These are phyloP conservation scores for Saccharomycopsis babjevae DNA, from an alignment of 805 yeast species.

Conservation along the genomic window DNA sequence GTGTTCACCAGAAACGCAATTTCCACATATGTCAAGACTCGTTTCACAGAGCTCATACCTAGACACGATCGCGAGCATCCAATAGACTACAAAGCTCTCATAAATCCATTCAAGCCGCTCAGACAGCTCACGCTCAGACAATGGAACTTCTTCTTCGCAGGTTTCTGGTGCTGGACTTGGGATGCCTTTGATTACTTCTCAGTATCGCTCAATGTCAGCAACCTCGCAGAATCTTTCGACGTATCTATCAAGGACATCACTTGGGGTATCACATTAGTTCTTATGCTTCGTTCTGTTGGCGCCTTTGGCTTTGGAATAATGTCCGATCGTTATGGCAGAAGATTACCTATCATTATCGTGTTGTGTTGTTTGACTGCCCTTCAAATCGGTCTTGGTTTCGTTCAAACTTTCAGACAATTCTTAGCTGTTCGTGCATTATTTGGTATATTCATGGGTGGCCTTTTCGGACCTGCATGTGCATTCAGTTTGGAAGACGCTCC, in stretches of 20 bases:
- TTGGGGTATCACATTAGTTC: constrained; percentile 63
- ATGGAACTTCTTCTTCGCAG: constrained; percentile 52
- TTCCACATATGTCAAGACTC: not conserved
- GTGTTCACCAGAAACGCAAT: not conserved
- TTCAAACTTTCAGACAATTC: constrained; percentile 44
- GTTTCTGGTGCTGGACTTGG: constrained; percentile 58
- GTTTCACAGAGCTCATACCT: constrained; percentile 5
- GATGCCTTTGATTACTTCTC: constrained; percentile 66
- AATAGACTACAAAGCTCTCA: not conserved
- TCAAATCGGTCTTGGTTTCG: constrained; percentile 58
- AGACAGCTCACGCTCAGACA: constrained; percentile 28
- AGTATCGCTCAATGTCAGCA: constrained; percentile 43
- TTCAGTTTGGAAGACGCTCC: constrained; percentile 62
- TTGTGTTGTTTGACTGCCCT: constrained; percentile 36
- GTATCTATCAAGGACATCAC: constrained; percentile 41
- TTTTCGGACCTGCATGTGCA: constrained; percentile 55
- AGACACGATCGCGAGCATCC: not conserved
- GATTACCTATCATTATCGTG: constrained; percentile 44
- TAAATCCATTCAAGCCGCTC: constrained; percentile 27
- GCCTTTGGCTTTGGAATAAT: constrained; percentile 47
- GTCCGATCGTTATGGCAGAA: constrained; percentile 54
- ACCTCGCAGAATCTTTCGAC: constrained; percentile 40
- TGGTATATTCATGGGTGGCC: constrained; percentile 49
- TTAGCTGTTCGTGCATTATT: constrained; percentile 53
- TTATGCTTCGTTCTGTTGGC: constrained; percentile 60